Base-by-base conservation (phyloP, 2,329 filamentous ascomycete species). In the Venturia aucupariae region DNA sequence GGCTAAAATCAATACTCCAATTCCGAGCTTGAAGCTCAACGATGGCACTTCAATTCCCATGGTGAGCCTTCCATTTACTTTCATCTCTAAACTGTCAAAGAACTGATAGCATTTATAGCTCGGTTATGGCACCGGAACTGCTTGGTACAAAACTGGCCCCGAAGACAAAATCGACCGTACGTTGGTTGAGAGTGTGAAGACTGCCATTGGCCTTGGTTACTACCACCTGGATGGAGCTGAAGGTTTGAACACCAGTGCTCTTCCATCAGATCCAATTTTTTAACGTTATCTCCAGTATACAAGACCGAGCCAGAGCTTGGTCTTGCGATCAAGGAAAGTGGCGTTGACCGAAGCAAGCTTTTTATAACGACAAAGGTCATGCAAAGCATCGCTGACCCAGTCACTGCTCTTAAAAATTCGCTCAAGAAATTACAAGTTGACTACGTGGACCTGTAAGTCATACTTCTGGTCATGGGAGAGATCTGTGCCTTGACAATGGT, bases 221-320 rank as follows among this genome's bases (percentile, higher is more conserved):
- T 80, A 81, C 65, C 89, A 92, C 71, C 79, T 92, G 3, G 90
- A 93, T 73, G 85, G 89, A 54, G 90, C 90, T 24, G 86, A 92
- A 78, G 76, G 86, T 86, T 42, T 64, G 32, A 6, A 32, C 19
- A n/a, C 17, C 44, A n/a, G 15, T 22, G 63, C 15, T 62, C 19
- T 30, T 3, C 19, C 42, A 6, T 42, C 24, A 17, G 48, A 32
- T 57, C 30, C 15, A 8, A 57, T n/a, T 2, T 22, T 3, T 44
- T 61, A 39, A 61, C 48, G 27, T 13, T 15, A 30, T 7, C 13
- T 32, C 7, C 15, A 77, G 76, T 80, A 66, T 82, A 82, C 74
- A 79, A 80, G 67, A 82, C 79, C 2, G 80, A 82, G 69, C 72
- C 75, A 3, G 80, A 82, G 69, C 75, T 81, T 19, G 79, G 80